phyloP scores from a whole-genome alignment of 805 yeast species.

The Cyberlindnera euphorbiiphila region DNA sequence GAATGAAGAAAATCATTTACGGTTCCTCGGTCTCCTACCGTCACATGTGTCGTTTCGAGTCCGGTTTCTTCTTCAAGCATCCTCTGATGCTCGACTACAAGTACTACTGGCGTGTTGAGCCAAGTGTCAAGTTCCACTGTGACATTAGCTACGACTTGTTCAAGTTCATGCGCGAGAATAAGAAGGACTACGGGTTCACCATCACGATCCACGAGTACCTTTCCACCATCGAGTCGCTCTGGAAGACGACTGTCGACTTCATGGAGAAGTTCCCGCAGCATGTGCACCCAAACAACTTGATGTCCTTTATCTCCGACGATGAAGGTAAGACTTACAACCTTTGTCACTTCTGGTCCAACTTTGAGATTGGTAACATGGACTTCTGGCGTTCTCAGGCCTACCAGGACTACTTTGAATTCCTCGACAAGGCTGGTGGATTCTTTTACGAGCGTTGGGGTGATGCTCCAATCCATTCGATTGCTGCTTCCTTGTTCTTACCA shows the following conservation, averaged over 20 bases:
- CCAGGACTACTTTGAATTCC: slow-evolving; percentile 60
- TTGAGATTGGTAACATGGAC: slow-evolving; percentile 71
- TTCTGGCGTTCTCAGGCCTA: slow-evolving; percentile 77
- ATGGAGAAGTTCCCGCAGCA: slow-evolving; percentile 56
- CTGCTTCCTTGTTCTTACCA: slow-evolving; percentile 73
- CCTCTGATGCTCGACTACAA: slow-evolving; percentile 71
- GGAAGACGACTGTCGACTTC: slow-evolving; percentile 68
- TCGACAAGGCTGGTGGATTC: slow-evolving; percentile 86
- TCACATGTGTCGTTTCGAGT: slow-evolving; percentile 91
- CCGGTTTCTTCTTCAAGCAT: slow-evolving; percentile 85
- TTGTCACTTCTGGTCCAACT: slow-evolving; percentile 91
- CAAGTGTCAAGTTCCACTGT: slow-evolving; percentile 75
- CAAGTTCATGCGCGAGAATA: slow-evolving; percentile 75
- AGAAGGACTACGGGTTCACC: slow-evolving; percentile 72
- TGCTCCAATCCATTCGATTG: slow-evolving; percentile 89
- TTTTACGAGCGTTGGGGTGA: slow-evolving; percentile 95
- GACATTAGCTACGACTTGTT: slow-evolving; percentile 79
- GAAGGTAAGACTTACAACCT: slow-evolving; percentile 69
- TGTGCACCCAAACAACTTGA: slow-evolving; percentile 55
- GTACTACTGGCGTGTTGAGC: slow-evolving; percentile 95
- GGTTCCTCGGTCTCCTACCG: slow-evolving; percentile 69
- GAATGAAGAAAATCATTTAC: slow-evolving; percentile 54
- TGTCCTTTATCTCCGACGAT: slow-evolving; percentile 70
- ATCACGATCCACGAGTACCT: slow-evolving; percentile 73
- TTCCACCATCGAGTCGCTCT: slow-evolving; percentile 69